Evolutionary conservation across 1,284 basidiomycete species (phyloP), one percentile per base, ranked within the genome.

Genomic region (Cystobasidium sp.): DNA sequence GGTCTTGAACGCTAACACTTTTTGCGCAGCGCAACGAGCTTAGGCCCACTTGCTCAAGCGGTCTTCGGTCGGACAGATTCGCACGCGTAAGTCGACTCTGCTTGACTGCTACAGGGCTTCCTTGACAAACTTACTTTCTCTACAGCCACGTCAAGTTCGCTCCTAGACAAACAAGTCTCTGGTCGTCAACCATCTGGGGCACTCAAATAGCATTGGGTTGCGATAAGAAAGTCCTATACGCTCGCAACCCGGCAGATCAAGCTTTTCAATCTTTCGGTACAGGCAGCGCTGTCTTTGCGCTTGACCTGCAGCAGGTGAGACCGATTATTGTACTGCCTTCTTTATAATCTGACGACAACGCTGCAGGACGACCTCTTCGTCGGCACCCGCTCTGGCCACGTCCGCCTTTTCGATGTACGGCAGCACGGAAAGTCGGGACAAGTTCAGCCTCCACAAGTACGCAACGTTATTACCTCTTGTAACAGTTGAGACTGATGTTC

Each of bases 161-260:
- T 6, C 70, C 70, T 18, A 31, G 70, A 20, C 63, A 73, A 24
- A 73, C 70, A n/a, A 62, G 56, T 49, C 51, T 73, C 3, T 73
- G 70, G 70, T 65, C 70, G 7, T 73, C 70, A 39, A 37, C 52
- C 18, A 44, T 73, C 31, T 47, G 43, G 22, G 18, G 53, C 1
- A 59, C n/a, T 8, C 24, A 65, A 16, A 43, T 73, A n/a, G 70
- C 70, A 18, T 9, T 73, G 43, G 70, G 70, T 20, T 73, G 70
- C 44, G 70, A 73, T 41, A 73, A 66, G 70, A 73, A 73, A 39
- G 61, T 73, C 20, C 51, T 73, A 16, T 66, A 46, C 62, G 24
- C 70, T 12, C 41, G 31, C n/a, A 53, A 66, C n/a, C 63, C 63
- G 12, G 44, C 62, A n/a, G 41, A 46, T 6, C 56, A 59, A 16